These are phyloP conservation scores for Mrakia gelida DNA, from an alignment of 768 basidiomycete genomes.

Conservation along the genomic window DNA sequence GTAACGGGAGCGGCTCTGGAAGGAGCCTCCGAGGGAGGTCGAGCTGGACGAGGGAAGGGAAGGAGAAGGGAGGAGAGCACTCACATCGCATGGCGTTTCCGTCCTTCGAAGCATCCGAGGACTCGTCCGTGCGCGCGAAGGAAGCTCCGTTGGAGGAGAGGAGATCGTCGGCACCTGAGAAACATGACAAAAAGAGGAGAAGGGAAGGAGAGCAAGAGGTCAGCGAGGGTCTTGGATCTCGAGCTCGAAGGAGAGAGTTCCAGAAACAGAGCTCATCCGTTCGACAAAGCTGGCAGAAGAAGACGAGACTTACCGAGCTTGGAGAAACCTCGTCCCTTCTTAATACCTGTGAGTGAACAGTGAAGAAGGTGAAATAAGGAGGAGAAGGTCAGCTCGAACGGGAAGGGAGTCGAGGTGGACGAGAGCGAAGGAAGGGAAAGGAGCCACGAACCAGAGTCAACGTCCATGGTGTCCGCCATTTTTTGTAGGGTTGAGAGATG, in stretches of 20 bases:
- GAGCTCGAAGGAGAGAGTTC: not conserved
- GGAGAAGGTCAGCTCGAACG: slow-evolving; percentile 9
- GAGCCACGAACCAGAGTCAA: slow-evolving; percentile 14
- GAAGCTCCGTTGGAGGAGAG: not conserved
- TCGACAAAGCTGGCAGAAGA: not conserved
- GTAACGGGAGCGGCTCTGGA: too few species aligned
- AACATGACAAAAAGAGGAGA: not conserved
- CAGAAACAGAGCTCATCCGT: not conserved
- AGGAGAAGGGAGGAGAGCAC: not conserved
- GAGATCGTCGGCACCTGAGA: not conserved
- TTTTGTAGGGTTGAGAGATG: not conserved
- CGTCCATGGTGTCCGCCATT: slow-evolving; percentile 26
- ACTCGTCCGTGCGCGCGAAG: not conserved
- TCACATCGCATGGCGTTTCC: not conserved
- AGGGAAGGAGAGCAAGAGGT: not conserved
- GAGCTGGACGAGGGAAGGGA: not conserved
- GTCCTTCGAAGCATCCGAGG: not conserved
- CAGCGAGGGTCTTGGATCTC: not conserved
- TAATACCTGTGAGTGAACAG: not conserved
- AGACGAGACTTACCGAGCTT: not conserved
- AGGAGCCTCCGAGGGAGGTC: too few species aligned
- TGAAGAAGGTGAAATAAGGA: not conserved
- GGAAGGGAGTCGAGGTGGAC: not conserved
- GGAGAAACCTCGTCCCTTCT: slow-evolving; percentile 8
- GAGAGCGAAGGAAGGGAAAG: not conserved